phyloP scores from a whole-genome alignment of 2,329 filamentous ascomycete species.

The Penicillium palitans region DNA sequence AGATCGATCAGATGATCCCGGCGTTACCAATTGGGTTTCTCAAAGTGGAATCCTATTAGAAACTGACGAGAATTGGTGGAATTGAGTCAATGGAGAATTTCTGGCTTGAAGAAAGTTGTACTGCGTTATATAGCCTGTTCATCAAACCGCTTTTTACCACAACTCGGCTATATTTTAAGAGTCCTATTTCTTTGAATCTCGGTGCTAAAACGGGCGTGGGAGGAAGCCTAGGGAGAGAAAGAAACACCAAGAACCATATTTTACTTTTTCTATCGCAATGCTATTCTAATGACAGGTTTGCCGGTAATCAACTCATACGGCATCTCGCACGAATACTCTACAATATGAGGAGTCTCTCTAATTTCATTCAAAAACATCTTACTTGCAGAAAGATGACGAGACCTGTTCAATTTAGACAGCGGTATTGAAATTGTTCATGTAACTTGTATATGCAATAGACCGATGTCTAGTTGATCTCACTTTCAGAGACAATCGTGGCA shows the following conservation, averaged over 20 bases:
- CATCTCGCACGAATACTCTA: background rate
- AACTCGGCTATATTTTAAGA: background rate
- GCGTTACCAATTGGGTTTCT: background rate
- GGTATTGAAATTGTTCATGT: background rate
- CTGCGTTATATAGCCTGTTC: background rate
- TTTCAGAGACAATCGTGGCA: constrained; percentile 57
- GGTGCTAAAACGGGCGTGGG: background rate
- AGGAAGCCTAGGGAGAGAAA: background rate
- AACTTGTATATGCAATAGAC: background rate
- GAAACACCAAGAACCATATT: background rate
- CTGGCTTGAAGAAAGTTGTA: background rate
- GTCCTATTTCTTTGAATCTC: background rate
- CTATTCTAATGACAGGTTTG: background rate
- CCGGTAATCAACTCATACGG: background rate
- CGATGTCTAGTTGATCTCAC: background rate
- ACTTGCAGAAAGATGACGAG: no score
- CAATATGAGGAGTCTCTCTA: background rate
- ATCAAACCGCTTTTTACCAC: background rate
- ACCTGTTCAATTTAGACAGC: background rate
- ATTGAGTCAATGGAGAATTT: background rate
- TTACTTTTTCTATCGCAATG: background rate
- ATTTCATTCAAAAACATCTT: background rate
- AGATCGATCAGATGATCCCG: background rate
- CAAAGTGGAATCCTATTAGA: background rate
- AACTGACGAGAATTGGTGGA: background rate